A percentile compares a stretch with the other conserved stretches of the same genome.
Conservation (phyloP, 768 basidiomycete species). For the Leccinum variicolor region DNA sequence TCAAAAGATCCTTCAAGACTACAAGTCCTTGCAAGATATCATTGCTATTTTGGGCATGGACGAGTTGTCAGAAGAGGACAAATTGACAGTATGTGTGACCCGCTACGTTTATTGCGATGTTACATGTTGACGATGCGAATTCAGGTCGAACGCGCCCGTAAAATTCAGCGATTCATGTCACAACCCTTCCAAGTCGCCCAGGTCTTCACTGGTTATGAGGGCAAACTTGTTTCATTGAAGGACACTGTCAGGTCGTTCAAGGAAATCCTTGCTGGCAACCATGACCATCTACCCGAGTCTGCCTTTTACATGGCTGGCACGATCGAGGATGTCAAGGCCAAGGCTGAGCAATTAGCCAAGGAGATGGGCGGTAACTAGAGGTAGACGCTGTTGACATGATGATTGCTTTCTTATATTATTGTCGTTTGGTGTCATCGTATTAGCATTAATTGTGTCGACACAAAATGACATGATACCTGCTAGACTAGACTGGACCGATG, state of each 20-base stretch:
- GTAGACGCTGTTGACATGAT: slow-evolving; percentile 13
- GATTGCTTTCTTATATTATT: slow-evolving; percentile 4
- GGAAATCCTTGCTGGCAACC: slow-evolving; percentile 89
- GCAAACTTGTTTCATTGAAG: slow-evolving; percentile 94
- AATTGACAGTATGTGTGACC: slow-evolving; percentile 58
- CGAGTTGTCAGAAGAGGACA: slow-evolving; percentile 99
- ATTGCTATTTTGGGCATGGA: slow-evolving; percentile 99
- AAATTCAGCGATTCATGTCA: slow-evolving; percentile 99
- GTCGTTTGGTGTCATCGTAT: slow-evolving; percentile 6
- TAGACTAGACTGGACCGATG: not conserved
- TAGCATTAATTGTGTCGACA: slow-evolving; percentile 9
- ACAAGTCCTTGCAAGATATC: slow-evolving; percentile 98
- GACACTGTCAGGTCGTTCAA: slow-evolving; percentile 96
- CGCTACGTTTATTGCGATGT: not conserved
- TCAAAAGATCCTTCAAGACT: slow-evolving; percentile 96
- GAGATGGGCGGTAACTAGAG: slow-evolving; percentile 63
- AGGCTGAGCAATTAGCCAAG: slow-evolving; percentile 97
- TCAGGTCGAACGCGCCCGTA: slow-evolving; percentile 94
- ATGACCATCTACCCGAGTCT: slow-evolving; percentile 90
- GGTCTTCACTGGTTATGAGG: slow-evolving; percentile 99
- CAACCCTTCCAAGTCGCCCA: slow-evolving; percentile 99
- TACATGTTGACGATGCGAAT: slow-evolving; percentile 5
- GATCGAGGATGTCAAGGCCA: slow-evolving; percentile 94
- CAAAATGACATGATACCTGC: slow-evolving; percentile 9
- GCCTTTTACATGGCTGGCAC: slow-evolving; percentile 99